phyloP scores from a whole-genome alignment of 768 basidiomycete genomes.

The Lentinula aciculospora region DNA sequence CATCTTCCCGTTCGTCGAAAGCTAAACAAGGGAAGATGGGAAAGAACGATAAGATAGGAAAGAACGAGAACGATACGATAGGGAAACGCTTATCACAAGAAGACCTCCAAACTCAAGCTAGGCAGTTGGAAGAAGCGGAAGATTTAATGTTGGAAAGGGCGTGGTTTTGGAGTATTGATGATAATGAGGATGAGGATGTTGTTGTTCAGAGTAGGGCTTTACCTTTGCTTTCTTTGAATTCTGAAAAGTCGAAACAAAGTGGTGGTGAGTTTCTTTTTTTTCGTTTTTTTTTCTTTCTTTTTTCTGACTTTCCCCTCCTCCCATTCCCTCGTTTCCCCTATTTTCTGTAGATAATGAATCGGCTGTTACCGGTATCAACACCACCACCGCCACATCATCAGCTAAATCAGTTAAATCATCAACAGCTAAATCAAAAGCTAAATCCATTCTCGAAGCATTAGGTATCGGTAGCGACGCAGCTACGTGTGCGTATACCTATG shows the following conservation, averaged over 20 bases:
- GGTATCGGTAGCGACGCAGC: background rate
- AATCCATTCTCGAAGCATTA: background rate
- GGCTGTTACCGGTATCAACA: no score
- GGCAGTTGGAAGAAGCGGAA: background rate
- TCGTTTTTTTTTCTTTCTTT: no score
- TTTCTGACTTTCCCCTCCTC: no score
- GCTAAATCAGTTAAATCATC: background rate
- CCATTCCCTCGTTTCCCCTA: no score
- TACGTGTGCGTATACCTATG: constrained; percentile 7
- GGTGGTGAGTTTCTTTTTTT: no score
- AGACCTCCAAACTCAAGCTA: background rate
- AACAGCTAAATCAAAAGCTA: background rate
- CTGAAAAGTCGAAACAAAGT: no score
- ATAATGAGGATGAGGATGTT: background rate
- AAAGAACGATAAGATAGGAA: background rate
- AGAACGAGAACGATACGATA: background rate
- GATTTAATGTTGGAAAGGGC: background rate
- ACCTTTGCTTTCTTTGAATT: no score
- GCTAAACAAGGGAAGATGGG: background rate
- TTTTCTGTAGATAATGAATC: no score
- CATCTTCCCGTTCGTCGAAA: background rate
- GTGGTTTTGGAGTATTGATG: background rate
- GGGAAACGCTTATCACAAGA: no score
- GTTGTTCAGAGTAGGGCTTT: no score
- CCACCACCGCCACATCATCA: background rate